Base-by-base conservation (phyloP, 116 monocot genomes). In the Papilionanthe hybrid region DNA sequence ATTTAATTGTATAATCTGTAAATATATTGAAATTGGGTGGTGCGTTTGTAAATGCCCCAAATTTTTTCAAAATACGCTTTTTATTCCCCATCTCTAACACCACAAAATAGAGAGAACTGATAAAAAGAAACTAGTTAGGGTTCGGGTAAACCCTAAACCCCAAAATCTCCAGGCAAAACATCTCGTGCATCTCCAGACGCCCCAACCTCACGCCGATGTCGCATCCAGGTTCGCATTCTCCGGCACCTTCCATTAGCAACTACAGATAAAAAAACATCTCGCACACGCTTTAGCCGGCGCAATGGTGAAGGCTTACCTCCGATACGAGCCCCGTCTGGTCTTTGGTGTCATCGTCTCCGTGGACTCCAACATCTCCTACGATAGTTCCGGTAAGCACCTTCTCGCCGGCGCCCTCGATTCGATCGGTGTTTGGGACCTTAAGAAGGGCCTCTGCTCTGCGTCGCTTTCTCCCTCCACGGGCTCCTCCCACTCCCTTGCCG, bases 251-350 rank as follows among this genome's bases (percentile, higher is more conserved):
- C 86, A 83, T 86, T 71, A 78, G 50, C 78, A 84, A 37, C 47
- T 86, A 86, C 79, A 37, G 37, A 37, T 37, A 37, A 37, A 37
- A 37, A 37, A 37, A 37, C 4, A 37, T 44, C 23, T 57, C 75
- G 72, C 49, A 0, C 0, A 9, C 0, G 53, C 53, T 15, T 53
- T 53, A 3, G 53, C 53, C 42, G 75, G 72, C 30, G 28, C 47
- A 11, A 96, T 97, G 97, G 97, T 92, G 84, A 97, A 97, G 78
- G 83, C 92, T 4, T 97, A 97, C 83, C 89, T 94, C 29, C 89
- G 92, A n/a, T 97, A 97, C 91, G 94, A 97, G 79, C 88, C 79
- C 27, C 79, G 75, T 1, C 67, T 86, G 57, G 63, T 87, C 71
- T 97, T 97, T 78, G 97, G 97, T 37, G 92, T 97, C 22, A 87